These are phyloP conservation scores for Neurospora sp. DNA, from an alignment of 495 filamentous ascomycete species.

Conservation along the genomic window DNA sequence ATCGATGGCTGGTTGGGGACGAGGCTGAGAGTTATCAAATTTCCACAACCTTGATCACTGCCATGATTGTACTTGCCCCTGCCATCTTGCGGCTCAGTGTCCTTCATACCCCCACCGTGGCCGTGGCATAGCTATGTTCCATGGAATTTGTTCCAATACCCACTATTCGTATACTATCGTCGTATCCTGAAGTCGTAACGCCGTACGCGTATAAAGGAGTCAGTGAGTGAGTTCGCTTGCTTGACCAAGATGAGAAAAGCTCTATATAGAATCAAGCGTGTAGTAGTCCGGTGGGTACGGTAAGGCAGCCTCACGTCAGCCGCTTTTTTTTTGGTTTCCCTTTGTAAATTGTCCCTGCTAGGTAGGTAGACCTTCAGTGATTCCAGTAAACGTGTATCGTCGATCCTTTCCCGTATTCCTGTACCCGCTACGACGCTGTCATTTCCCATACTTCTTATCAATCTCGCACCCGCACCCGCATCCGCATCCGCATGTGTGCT, in stretches of 20 bases:
- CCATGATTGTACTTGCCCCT: neutral
- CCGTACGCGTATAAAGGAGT: neutral
- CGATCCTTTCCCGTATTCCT: neutral
- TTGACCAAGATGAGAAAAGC: neutral
- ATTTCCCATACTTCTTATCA: neutral
- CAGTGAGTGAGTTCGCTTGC: neutral
- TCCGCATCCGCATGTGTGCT: neutral
- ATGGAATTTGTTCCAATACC: neutral
- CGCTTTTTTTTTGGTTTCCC: neutral
- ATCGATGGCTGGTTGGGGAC: neutral
- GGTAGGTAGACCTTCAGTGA: neutral
- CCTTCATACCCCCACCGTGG: neutral
- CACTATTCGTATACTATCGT: neutral
- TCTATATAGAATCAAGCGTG: neutral
- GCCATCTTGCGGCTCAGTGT: neutral
- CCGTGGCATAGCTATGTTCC: neutral
- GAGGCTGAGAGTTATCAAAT: neutral
- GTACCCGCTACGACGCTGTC: neutral
- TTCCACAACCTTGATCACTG: neutral
- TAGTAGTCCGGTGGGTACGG: neutral
- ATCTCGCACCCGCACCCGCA: neutral
- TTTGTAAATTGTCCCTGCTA: neutral
- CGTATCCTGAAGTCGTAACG: neutral
- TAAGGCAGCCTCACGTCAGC: neutral
- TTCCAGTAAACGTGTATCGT: neutral